Evolutionary conservation across 140 eudicot genomes (phyloP).

Genomic region (Stevia rebaudiana): DNA sequence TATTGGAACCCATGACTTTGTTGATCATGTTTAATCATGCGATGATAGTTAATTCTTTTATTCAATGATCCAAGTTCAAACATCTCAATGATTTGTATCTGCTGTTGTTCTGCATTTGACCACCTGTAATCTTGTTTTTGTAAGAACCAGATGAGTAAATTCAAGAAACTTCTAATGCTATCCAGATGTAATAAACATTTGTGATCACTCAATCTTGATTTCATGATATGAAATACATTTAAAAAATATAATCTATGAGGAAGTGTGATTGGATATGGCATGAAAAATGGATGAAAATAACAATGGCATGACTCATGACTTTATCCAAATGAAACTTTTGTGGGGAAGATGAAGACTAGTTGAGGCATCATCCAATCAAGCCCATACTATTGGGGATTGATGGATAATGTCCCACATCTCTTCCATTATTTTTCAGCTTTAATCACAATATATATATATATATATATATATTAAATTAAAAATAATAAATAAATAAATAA

Average conservation of each 20-base stretch:
- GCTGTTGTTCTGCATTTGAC: neutral
- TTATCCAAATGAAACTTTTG: slow-evolving; percentile 17
- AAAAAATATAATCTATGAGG: too few relatives aligned
- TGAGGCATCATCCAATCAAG: slow-evolving; percentile 24
- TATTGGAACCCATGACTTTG: neutral
- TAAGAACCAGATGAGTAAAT: neutral
- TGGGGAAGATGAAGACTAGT: slow-evolving; percentile 25
- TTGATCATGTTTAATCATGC: neutral
- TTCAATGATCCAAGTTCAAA: neutral
- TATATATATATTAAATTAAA: neutral
- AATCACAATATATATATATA: neutral
- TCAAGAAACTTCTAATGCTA: neutral
- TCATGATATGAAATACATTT: too few relatives aligned
- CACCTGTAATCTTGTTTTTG: slow-evolving; percentile 6
- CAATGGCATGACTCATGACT: slow-evolving; percentile 22
- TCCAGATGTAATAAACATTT: neutral
- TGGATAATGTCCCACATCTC: slow-evolving; percentile 20
- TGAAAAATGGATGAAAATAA: slow-evolving; percentile 16
- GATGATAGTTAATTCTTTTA: neutral
- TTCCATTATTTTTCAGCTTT: slow-evolving; percentile 4
- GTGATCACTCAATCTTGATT: neutral
- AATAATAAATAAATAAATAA: neutral
- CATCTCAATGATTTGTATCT: neutral
- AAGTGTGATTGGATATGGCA: slow-evolving; percentile 26
- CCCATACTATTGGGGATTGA: slow-evolving; percentile 28